phyloP scores from a whole-genome alignment of 768 basidiomycete species.

The Crepidotus variabilis region DNA sequence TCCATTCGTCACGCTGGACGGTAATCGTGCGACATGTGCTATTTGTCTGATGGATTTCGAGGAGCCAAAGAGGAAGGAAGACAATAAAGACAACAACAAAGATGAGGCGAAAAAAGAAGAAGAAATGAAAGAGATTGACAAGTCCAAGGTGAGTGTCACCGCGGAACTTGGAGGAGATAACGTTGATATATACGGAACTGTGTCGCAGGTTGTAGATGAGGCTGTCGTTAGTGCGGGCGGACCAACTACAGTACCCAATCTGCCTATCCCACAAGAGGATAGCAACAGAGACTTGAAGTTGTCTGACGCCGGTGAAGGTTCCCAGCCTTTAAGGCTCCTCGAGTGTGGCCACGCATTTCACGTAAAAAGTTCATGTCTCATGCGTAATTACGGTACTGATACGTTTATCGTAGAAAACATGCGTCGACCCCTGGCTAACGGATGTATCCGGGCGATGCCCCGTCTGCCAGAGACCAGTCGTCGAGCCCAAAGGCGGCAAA shows the following conservation, averaged over 20 bases:
- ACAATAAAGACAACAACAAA: background rate
- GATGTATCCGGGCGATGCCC: constrained; percentile 88
- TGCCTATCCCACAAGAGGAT: constrained; percentile 25
- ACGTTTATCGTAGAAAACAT: constrained; percentile 59
- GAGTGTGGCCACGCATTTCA: constrained; percentile 89
- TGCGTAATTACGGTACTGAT: constrained; percentile 1
- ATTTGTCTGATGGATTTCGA: constrained; percentile 86
- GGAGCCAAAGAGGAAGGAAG: constrained; percentile 46
- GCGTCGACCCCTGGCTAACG: constrained; percentile 85
- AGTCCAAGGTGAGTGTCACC: background rate
- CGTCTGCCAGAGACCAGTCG: constrained; percentile 77
- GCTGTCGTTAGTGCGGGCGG: background rate
- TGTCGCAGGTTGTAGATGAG: background rate
- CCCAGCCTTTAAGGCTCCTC: constrained; percentile 72
- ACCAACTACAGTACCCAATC: background rate
- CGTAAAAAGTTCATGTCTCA: constrained; percentile 40
- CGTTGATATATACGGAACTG: background rate
- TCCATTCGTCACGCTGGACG: constrained; percentile 79
- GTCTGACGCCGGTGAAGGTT: constrained; percentile 70
- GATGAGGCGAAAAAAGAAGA: constrained; percentile 4
- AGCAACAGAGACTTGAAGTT: constrained; percentile 45
- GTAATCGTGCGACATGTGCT: constrained; percentile 80
- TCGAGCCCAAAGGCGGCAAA: constrained; percentile 32
- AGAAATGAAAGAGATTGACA: background rate
- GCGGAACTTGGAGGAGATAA: background rate